phyloP scores from a whole-genome alignment of 176 grass and related monocot species.

The Eleusine indica region DNA sequence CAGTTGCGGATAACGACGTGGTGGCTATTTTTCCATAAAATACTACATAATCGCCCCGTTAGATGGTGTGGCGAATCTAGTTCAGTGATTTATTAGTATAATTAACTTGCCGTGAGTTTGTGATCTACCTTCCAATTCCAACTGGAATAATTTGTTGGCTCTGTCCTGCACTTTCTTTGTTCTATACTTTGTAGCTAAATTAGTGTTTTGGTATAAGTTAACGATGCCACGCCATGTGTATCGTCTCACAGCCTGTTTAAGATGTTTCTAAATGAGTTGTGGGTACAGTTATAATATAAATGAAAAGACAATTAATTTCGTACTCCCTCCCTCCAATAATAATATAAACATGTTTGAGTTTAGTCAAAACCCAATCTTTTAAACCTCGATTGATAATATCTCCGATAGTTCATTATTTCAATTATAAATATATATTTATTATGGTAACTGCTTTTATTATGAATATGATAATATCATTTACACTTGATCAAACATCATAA shows the following conservation, averaged over 20 bases:
- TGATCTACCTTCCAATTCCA: constrained; percentile 4
- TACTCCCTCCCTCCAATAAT: too few species aligned
- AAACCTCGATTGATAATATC: too few species aligned
- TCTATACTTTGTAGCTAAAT: background rate
- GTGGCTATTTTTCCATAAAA: constrained; percentile 34
- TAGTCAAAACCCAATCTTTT: too few species aligned
- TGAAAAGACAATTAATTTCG: too few species aligned
- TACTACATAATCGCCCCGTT: constrained; percentile 21
- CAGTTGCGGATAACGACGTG: constrained; percentile 33
- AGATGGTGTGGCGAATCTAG: constrained; percentile 45
- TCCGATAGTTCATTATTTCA: too few species aligned
- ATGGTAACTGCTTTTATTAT: too few species aligned
- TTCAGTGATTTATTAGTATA: constrained; percentile 22
- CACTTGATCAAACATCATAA: too few species aligned
- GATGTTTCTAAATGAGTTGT: background rate
- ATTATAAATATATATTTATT: too few species aligned
- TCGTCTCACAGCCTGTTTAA: background rate
- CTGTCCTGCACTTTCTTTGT: background rate
- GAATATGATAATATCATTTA: too few species aligned
- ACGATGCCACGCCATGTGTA: background rate
- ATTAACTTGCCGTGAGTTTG: constrained; percentile 15
- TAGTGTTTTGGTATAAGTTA: background rate
- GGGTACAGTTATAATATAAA: background rate
- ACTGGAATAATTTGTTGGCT: constrained; percentile 9
- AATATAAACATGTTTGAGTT: too few species aligned